These are phyloP conservation scores for Candida hungchunana DNA, from an alignment of 805 yeast species.

Conservation along the genomic window DNA sequence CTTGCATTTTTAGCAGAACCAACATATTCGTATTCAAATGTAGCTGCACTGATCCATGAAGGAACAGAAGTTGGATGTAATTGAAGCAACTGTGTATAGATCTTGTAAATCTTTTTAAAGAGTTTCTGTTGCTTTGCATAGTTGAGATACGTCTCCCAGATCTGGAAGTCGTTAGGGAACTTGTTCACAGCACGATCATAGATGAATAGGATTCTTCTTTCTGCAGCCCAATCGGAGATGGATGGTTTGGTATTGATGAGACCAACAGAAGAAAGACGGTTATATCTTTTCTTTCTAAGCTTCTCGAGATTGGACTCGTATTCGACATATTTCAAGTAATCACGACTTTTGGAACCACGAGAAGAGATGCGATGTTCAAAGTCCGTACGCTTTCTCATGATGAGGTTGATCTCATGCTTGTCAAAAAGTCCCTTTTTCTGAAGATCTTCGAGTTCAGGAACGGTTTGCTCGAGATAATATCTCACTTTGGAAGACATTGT, in stretches of 20 bases:
- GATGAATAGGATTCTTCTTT: slow-evolving; percentile 73
- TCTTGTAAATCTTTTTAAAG: slow-evolving; percentile 66
- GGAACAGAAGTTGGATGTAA: slow-evolving; percentile 88
- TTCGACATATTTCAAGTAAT: slow-evolving; percentile 71
- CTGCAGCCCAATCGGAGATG: slow-evolving; percentile 83
- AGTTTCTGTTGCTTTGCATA: slow-evolving; percentile 66
- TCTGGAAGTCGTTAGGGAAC: slow-evolving; percentile 68
- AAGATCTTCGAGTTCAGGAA: slow-evolving; percentile 90
- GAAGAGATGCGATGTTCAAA: slow-evolving; percentile 88
- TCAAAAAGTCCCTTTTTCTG: slow-evolving; percentile 76
- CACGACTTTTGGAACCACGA: slow-evolving; percentile 74
- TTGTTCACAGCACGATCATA: slow-evolving; percentile 78
- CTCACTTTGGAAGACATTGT: slow-evolving; percentile 39
- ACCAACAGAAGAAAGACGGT: slow-evolving; percentile 52
- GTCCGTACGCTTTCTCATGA: slow-evolving; percentile 92
- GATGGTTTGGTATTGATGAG: slow-evolving; percentile 57
- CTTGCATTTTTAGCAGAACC: slow-evolving; percentile 89
- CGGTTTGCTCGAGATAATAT: slow-evolving; percentile 60
- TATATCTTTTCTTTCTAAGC: slow-evolving; percentile 66
- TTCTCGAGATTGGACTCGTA: slow-evolving; percentile 79
- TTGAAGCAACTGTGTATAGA: slow-evolving; percentile 73
- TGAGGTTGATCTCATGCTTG: slow-evolving; percentile 73
- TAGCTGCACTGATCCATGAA: slow-evolving; percentile 94
- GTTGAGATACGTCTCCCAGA: slow-evolving; percentile 76
- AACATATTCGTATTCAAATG: slow-evolving; percentile 85